These are phyloP conservation scores for Didymella arachidicola DNA, from an alignment of 2,329 filamentous ascomycete genomes.

Conservation along the genomic window DNA sequence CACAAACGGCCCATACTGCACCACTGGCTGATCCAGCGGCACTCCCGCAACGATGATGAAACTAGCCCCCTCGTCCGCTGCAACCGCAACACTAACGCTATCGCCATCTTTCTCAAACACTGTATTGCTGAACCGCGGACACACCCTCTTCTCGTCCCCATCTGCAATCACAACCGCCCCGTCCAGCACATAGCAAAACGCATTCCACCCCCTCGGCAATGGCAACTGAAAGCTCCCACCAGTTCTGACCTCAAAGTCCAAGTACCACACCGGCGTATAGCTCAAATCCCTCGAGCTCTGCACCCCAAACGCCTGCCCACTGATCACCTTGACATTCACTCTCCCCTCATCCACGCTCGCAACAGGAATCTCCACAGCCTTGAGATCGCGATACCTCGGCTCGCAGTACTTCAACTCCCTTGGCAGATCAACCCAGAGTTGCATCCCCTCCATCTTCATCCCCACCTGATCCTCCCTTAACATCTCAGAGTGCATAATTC, in stretches of 20 bases:
- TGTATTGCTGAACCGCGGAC: background rate
- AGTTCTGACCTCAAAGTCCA: background rate
- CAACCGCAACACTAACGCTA: background rate
- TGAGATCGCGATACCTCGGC: background rate
- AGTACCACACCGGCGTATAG: background rate
- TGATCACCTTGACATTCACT: background rate
- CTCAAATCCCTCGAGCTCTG: background rate
- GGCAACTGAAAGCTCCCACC: background rate
- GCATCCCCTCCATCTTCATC: background rate
- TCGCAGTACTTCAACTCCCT: background rate
- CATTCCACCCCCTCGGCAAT: background rate
- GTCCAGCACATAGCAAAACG: background rate
- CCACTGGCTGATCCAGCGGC: constrained; percentile 19
- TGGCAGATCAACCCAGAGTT: background rate
- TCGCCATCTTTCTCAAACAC: background rate
- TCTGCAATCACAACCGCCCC: background rate
- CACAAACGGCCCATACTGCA: constrained; percentile 48
- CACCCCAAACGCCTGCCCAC: background rate
- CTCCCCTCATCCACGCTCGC: background rate
- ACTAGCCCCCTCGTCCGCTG: background rate
- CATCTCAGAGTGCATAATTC: background rate
- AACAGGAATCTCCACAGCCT: background rate
- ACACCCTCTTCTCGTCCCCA: background rate
- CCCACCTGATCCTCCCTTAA: background rate
- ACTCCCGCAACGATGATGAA: background rate